phyloP scores from a whole-genome alignment of 805 yeast genomes.

The Kodamaea sagamina region DNA sequence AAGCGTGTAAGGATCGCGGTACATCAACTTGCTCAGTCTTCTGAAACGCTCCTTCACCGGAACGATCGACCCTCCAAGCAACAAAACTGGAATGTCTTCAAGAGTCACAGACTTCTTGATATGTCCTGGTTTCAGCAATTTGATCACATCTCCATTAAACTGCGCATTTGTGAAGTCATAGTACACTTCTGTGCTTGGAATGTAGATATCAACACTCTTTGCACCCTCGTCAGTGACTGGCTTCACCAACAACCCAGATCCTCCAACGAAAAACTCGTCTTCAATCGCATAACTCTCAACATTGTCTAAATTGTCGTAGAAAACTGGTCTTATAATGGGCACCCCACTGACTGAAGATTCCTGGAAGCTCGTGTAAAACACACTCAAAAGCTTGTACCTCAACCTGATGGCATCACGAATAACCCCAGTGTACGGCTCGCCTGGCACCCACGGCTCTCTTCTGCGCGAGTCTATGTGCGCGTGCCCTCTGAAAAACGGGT shows the following conservation, averaged over 20 bases:
- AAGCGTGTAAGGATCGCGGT: conserved; percentile 76
- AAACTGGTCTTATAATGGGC: conserved; percentile 72
- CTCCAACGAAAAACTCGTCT: conserved; percentile 80
- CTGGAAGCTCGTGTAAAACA: conserved; percentile 76
- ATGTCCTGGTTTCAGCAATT: conserved; percentile 36
- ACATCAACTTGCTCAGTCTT: conserved; percentile 76
- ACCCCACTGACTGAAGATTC: conserved; percentile 59
- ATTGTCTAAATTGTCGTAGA: conserved; percentile 55
- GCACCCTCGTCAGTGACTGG: conserved; percentile 70
- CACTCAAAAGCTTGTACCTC: conserved; percentile 77
- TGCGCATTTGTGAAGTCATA: conserved; percentile 53
- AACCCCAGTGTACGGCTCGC: conserved; percentile 66
- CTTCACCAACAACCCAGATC: conserved; percentile 68
- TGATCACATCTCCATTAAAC: conserved; percentile 17
- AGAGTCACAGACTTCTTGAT: conserved; percentile 47
- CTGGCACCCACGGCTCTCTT: conserved; percentile 88
- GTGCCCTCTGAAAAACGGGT: conserved; percentile 95
- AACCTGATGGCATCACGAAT: conserved; percentile 71
- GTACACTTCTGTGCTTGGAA: conserved; percentile 59
- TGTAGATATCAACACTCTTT: conserved; percentile 38
- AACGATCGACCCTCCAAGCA: conserved; percentile 78
- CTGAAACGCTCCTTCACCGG: conserved; percentile 72
- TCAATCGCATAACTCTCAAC: conserved; percentile 59
- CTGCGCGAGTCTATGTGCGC: conserved; percentile 93
- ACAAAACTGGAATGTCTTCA: conserved; percentile 65